phyloP scores from a whole-genome alignment of 2,329 filamentous ascomycete genomes.

The Pyrenochaeta sp. region DNA sequence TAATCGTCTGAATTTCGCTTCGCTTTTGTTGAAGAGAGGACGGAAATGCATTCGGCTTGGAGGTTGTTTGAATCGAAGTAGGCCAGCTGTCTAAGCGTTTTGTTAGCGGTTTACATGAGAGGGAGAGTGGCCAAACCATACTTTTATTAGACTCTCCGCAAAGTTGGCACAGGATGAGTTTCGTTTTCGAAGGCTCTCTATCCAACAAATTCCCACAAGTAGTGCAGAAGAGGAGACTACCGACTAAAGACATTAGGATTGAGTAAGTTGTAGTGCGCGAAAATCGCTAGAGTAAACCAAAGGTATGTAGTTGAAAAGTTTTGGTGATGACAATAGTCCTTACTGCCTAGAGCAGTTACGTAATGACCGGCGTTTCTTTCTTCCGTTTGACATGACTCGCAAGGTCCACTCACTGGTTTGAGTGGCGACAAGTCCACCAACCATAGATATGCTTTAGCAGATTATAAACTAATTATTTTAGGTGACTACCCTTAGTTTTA shows the following conservation, averaged over 20 bases:
- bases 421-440: no score
- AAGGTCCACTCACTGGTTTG: no score
- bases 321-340: no score
- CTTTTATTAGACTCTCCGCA: constrained; percentile 2
- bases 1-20: not conserved
- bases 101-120: not conserved
- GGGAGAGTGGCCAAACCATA: not conserved
- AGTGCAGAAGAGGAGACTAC: constrained; percentile 5
- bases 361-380: no score
- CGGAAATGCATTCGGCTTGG: constrained; percentile 5
- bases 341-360: no score
- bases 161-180: constrained; percentile 1
- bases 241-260: constrained; percentile 6
- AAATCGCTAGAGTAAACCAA: no score
- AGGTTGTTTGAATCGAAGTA: constrained; percentile 3
- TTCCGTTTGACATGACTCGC: no score
- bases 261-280: not conserved
- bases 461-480: no score
- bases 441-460: no score
- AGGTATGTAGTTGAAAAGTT: no score
- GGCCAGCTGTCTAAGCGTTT: constrained; percentile 1
- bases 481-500: no score
- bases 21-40: constrained; percentile 1
- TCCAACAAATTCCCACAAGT: constrained; percentile 2
- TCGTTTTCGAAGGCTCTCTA: not conserved